These are phyloP conservation scores for Colletotrichum sp. DNA, from an alignment of 2,329 filamentous ascomycete species.

Conservation along the genomic window DNA sequence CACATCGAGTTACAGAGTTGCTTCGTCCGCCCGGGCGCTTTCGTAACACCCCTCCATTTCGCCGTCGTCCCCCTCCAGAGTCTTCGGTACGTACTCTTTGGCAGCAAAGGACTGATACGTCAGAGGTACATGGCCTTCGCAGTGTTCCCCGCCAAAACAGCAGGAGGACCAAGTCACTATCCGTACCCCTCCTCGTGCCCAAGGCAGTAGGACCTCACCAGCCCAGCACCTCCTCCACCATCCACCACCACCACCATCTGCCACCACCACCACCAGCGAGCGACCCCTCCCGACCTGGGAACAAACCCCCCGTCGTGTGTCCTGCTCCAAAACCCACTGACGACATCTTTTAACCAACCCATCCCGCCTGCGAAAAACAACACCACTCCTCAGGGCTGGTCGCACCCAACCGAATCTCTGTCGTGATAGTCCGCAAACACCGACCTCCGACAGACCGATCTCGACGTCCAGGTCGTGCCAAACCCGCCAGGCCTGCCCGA, in stretches of 20 bases:
- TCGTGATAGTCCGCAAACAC: slow-evolving; percentile 7
- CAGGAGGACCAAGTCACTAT: neutral
- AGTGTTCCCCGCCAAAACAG: neutral
- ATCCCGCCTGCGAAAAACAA: slow-evolving; percentile 15
- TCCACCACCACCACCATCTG: neutral
- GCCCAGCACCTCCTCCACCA: neutral
- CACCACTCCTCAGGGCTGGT: slow-evolving; percentile 19
- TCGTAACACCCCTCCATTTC: slow-evolving; percentile 15
- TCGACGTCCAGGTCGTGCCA: slow-evolving; percentile 1
- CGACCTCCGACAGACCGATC: slow-evolving; percentile 17
- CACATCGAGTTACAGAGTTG: slow-evolving; percentile 17
- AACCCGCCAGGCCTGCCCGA: neutral
- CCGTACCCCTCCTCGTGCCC: neutral
- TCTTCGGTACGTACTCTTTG: neutral
- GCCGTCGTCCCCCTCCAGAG: neutral
- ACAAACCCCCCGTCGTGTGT: neutral
- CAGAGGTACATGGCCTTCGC: neutral
- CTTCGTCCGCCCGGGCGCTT: slow-evolving; percentile 5
- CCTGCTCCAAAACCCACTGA: slow-evolving; percentile 19
- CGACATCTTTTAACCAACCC: slow-evolving; percentile 19
- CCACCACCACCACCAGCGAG: neutral
- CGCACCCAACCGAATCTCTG: slow-evolving; percentile 18
- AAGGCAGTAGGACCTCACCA: neutral
- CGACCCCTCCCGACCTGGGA: slow-evolving; percentile 14
- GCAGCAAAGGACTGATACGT: neutral